Base-by-base conservation (phyloP, 1,284 basidiomycete genomes). In the Ustilago cynodontis region DNA sequence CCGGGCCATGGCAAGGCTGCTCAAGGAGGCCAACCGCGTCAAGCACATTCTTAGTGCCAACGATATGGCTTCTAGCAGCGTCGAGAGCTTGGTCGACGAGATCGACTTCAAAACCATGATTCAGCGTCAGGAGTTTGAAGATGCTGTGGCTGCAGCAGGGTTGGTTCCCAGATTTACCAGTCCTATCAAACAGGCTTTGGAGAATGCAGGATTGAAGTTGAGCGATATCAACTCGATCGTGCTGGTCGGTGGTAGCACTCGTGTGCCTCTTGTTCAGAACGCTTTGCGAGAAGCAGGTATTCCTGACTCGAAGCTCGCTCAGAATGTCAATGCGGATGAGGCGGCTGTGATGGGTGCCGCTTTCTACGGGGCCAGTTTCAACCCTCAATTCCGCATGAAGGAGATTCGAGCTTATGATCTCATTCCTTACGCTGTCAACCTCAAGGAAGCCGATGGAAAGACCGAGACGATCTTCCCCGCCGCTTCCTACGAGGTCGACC, bases 321-420 rank as follows among this genome's bases (percentile, higher is more conserved):
- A 93, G 82, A 98, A 98, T 80, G 94, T 99, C 62, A 99, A 99
- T 85, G 93, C 96, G 0, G 97, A 99, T 86, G 96, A 99, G 88
- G 94, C 95, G 0, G 93, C 93, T 13, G 96, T 98, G 16, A 90
- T 99, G 59, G 95, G 77, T 24, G 95, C 96, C 5, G 97, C 93
- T 2, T 91, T 98, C 61, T 92, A 97, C 79, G 97, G 95, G 24
- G 97, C 97, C 3, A 90, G 90, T 33, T 90, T 95, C 55, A 94
- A 93, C 81, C 90, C 92, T 43, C 93, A 94, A 85, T 98, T 98
- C 90, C 93, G 93, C 88, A 98, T 96, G 71, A 99, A 99, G 88
- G 91, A 93, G 77, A 93, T 98, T 85, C 92, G 93, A 66, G 89
- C 98, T 29, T 87, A 89, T 20, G 96, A 98, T 58, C 71, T 76